Conservation (phyloP, 352 stramenopile species). For the Globisporangium heterothallicum region DNA sequence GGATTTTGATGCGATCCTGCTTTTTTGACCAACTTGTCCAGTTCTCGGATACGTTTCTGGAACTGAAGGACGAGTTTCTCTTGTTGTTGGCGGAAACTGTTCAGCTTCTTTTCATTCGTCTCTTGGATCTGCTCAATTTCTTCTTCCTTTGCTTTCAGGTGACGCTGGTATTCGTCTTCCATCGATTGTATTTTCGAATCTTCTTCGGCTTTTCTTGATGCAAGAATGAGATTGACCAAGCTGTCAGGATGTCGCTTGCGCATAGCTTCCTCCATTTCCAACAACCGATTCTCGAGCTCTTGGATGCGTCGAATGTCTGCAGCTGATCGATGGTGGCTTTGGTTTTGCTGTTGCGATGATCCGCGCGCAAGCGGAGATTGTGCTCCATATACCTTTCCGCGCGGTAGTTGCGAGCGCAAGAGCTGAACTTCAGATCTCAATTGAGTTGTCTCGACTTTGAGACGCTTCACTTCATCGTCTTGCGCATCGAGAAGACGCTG, state of each 20-base stretch:
- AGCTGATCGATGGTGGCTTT: conserved; percentile 22
- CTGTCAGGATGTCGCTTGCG: conserved; percentile 70
- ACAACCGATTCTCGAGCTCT: conserved; percentile 56
- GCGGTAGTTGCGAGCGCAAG: neutral
- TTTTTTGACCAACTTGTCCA: conserved; percentile 32
- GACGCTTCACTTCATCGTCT: conserved; percentile 45
- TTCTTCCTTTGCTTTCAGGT: conserved; percentile 33
- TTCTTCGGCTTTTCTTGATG: conserved; percentile 58
- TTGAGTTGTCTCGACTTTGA: conserved; percentile 19
- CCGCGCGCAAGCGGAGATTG: conserved; percentile 4
- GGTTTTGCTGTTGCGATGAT: neutral
- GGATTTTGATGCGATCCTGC: neutral
- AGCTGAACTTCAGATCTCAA: conserved; percentile 12
- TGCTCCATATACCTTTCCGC: neutral
- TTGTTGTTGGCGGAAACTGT: conserved; percentile 74
- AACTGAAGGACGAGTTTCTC: conserved; percentile 72
- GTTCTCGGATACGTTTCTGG: conserved; percentile 50
- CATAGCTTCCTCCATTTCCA: conserved; percentile 77
- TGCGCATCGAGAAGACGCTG: conserved; percentile 75
- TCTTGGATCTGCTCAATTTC: conserved; percentile 52
- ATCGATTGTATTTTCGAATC: conserved; percentile 44
- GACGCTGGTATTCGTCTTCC: conserved; percentile 26
- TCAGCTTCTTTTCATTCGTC: conserved; percentile 48
- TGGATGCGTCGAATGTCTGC: conserved; percentile 71
- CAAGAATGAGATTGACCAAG: conserved; percentile 72